Percentiles rank a stretch among this genome's conserved stretches.
Evolutionary conservation across 345 rosid genomes (phyloP).

Genomic region (Arabidopsis suecica): DNA sequence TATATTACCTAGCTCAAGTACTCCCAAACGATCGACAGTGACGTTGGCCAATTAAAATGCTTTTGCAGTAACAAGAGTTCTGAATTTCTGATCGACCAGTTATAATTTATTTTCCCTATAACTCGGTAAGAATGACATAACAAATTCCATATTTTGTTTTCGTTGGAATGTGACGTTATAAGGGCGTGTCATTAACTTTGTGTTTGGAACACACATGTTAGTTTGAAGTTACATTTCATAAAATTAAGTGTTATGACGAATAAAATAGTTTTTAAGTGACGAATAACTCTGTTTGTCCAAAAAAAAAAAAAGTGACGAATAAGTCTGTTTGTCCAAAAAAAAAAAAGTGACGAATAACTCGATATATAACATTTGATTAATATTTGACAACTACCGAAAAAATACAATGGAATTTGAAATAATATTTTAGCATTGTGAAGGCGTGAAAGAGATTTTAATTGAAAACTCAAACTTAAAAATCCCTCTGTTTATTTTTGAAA

Average conservation of each 20-base stretch:
- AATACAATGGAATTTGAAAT: no score
- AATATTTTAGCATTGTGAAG: no score
- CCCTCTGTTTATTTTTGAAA: conserved; percentile 6
- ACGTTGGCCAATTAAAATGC: conserved; percentile 32
- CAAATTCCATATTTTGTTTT: not conserved
- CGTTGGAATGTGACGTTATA: not conserved
- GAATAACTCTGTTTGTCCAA: no score
- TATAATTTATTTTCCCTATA: not conserved
- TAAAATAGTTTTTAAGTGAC: no score
- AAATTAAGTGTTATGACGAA: not conserved
- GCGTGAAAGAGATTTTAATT: not conserved
- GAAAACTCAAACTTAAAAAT: not conserved
- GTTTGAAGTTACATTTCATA: not conserved
- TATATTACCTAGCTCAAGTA: conserved; percentile 31
- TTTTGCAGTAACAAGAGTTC: conserved; percentile 17
- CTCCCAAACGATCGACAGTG: conserved; percentile 25
- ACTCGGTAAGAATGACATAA: not conserved
- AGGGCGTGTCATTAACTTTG: not conserved
- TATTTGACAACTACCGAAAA: no score
- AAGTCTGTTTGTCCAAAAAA: no score
- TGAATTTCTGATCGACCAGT: not conserved
- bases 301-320: no score
- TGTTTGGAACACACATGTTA: not conserved
- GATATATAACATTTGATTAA: no score
- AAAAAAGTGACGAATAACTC: no score